Percentiles rank a stretch among this genome's conserved stretches.
These are phyloP conservation scores for Linum tenue DNA, from an alignment of 345 rosid genomes.

Conservation along the genomic window DNA sequence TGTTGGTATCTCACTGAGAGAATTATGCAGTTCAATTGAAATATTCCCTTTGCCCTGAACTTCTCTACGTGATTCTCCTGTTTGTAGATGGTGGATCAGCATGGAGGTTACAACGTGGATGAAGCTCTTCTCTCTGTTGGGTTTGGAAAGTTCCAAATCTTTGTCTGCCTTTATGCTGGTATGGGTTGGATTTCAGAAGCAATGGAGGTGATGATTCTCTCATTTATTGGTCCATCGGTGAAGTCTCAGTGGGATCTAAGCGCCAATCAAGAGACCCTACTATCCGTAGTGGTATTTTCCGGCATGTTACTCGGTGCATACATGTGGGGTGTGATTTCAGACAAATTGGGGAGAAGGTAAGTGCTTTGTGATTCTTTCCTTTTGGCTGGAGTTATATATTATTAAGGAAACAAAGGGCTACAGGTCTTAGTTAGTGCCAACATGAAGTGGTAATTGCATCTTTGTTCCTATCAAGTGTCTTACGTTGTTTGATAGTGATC, in stretches of 20 bases:
- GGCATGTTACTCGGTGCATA: conserved; percentile 89
- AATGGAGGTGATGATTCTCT: conserved; percentile 95
- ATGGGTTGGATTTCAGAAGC: conserved; percentile 92
- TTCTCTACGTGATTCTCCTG: background rate
- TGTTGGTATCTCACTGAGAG: no score
- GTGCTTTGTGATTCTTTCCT: conserved; percentile 6
- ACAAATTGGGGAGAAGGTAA: conserved; percentile 75
- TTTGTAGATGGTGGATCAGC: conserved; percentile 34
- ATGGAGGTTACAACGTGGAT: conserved; percentile 50
- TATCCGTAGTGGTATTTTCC: conserved; percentile 68
- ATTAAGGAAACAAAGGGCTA: background rate
- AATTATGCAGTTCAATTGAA: no score
- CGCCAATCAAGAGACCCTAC: conserved; percentile 55
- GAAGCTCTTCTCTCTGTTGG: conserved; percentile 75
- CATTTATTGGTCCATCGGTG: conserved; percentile 78
- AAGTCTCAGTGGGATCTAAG: conserved; percentile 64
- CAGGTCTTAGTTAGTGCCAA: background rate
- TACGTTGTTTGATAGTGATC: no score
- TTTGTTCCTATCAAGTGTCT: no score
- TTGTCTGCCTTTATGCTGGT: conserved; percentile 76
- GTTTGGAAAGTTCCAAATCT: conserved; percentile 70
- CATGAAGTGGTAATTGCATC: background rate
- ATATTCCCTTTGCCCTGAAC: background rate
- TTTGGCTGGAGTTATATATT: background rate
- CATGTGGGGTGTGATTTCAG: conserved; percentile 84